These are phyloP conservation scores for Pinus taeda DNA, from an alignment of 75 land plant species.

Conservation along the genomic window DNA sequence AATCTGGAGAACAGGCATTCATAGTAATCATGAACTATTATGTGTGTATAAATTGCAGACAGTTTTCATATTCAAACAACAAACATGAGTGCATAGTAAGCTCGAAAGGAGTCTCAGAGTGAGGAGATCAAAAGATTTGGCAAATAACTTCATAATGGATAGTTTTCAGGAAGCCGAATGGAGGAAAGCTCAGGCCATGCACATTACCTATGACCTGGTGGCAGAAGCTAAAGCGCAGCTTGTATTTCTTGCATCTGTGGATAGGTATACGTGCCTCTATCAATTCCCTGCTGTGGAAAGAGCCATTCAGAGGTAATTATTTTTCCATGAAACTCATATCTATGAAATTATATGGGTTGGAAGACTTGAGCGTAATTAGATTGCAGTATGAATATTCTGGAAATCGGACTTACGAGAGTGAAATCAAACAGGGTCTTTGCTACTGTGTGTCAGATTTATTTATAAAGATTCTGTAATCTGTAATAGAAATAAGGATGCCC, in stretches of 20 bases:
- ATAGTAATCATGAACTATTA: too few relatives aligned
- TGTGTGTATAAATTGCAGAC: neutral
- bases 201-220: conserved; percentile 21
- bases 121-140: too few relatives aligned
- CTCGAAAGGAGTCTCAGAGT: too few relatives aligned
- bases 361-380: too few relatives aligned
- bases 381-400: too few relatives aligned
- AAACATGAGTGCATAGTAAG: neutral
- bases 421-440: too few relatives aligned
- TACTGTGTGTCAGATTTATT: too few relatives aligned
- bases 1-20: too few relatives aligned
- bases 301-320: conserved; percentile 17
- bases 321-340: neutral
- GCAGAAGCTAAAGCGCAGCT: conserved; percentile 18
- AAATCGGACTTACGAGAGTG: too few relatives aligned
- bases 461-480: too few relatives aligned
- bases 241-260: conserved; percentile 18
- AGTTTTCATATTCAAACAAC: neutral
- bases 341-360: neutral
- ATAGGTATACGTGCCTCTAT: conserved; percentile 18
- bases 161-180: conserved; percentile 45
- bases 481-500: too few relatives aligned
- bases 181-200: conserved; percentile 51
- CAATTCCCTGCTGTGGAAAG: conserved; percentile 6
- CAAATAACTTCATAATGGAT: conserved; percentile 20